Base-by-base conservation (phyloP, 2,329 filamentous ascomycete genomes). In the Fusarium avenaceum region DNA sequence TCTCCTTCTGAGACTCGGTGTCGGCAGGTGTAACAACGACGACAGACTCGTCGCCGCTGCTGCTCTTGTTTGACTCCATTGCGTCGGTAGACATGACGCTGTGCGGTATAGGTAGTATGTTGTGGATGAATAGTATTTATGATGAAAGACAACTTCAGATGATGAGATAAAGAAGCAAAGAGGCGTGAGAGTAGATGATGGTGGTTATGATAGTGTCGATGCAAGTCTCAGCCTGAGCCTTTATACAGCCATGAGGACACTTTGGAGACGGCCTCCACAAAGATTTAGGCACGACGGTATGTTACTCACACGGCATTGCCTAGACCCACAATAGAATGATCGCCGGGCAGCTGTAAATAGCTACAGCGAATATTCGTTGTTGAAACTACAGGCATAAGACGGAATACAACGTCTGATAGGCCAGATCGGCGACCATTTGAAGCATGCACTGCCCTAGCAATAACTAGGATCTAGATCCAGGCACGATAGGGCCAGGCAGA, bases 11-110 rank as follows among this genome's bases (percentile, higher is more conserved):
- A 2, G 40, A 20, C 6, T 72, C 68, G 9, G 67, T 63, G 17
- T 74, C 72, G 33, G 65, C 60, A 3, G 72, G 68, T 13, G 68
- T 74, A 11, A 73, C 42, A 10, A 74, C 50, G 14, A 71, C 57
- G 42, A 65, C 57, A 8, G 72, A 66, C 15, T 68, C 71, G 28
- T 67, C 62, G 19, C 72, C 67, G 22, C 70, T 72, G 57, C 62
- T 63, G 56, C 62, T 63, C 60, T 69, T 72, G 44, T 49, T 66
- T 3, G 69, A 72, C 19, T 72, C 69, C 56, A 74, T 67, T 4
- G 59, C 67, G n/a, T 69, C 57, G 13, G 42, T 39, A 28, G 61
- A 50, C 67, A 70, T 69, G 42, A 26, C 44, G 55, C 32, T 3
- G 17, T 10, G 15, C 14, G n/a, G 24, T 44, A 20, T 45, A 24